phyloP scores from a whole-genome alignment of 495 filamentous ascomycete species.

The Neurospora sp. region DNA sequence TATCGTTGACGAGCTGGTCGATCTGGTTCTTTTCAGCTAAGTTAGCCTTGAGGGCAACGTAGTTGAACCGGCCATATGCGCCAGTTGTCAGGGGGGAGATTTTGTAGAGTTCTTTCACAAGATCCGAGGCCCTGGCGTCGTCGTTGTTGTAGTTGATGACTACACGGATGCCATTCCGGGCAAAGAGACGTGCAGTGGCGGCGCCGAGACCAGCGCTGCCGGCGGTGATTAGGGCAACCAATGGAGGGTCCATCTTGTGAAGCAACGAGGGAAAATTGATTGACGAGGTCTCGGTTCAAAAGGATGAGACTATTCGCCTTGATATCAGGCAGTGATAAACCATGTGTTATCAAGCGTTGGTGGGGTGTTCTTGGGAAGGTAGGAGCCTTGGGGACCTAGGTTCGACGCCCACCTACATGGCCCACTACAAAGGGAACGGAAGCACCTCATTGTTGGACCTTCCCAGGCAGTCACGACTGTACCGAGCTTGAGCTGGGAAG shows the following conservation, averaged over 20 bases:
- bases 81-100: slow-evolving; percentile 11
- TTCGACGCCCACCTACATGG: neutral
- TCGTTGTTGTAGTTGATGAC: slow-evolving; percentile 45
- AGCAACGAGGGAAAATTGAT: neutral
- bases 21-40: slow-evolving; percentile 34
- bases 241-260: neutral
- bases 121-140: slow-evolving; percentile 27
- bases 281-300: neutral
- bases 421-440: neutral
- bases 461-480: neutral
- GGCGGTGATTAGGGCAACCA: slow-evolving; percentile 45
- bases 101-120: slow-evolving; percentile 32
- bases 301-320: neutral
- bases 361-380: neutral
- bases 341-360: neutral
- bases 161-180: slow-evolving; percentile 35
- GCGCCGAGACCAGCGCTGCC: slow-evolving; percentile 48
- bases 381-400: neutral
- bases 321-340: neutral
- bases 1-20: slow-evolving; percentile 32
- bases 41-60: slow-evolving; percentile 38
- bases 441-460: neutral
- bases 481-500: neutral
- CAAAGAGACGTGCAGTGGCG: slow-evolving; percentile 39
- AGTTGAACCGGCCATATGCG: slow-evolving; percentile 6